Percentiles rank a stretch among this genome's conserved stretches.
Evolutionary conservation across 1,284 basidiomycete species (phyloP).

Genomic region (Fomitopsis palustris): DNA sequence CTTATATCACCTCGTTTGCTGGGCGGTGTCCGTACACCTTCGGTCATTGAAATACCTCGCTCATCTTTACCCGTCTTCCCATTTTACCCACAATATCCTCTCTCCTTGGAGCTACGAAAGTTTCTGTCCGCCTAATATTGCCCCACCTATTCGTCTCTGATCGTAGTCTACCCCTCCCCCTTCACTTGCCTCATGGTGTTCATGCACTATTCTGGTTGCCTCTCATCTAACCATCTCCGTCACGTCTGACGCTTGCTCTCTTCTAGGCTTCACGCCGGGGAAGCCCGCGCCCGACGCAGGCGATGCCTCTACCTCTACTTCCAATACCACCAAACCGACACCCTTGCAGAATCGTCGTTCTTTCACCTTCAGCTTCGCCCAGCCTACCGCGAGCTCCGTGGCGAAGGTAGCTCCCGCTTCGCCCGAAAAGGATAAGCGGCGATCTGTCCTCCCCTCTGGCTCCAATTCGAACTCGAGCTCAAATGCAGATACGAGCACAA

Average conservation of each 20-base stretch:
- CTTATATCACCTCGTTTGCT: too few relatives aligned
- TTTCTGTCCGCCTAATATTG: too few relatives aligned
- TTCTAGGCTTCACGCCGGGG: background rate
- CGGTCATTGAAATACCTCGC: too few relatives aligned
- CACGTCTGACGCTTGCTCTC: background rate
- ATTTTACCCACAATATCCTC: too few relatives aligned
- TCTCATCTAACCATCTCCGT: too few relatives aligned
- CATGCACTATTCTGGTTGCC: too few relatives aligned
- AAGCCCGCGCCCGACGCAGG: background rate
- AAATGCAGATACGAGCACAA: background rate
- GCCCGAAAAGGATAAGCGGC: constrained; percentile 17
- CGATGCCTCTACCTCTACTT: background rate
- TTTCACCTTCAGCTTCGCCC: constrained; percentile 24
- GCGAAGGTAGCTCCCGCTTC: constrained; percentile 20
- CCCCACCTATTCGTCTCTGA: too few relatives aligned
- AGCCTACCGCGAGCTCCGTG: constrained; percentile 28
- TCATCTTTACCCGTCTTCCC: too few relatives aligned
- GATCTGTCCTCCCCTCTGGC: background rate
- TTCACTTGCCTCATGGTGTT: too few relatives aligned
- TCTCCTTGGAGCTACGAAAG: too few relatives aligned
- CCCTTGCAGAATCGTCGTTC: background rate
- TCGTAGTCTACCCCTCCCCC: too few relatives aligned
- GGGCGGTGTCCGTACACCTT: too few relatives aligned
- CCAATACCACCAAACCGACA: background rate
- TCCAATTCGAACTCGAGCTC: background rate